Evolutionary conservation across 2,329 filamentous ascomycete species (phyloP), one percentile per base, ranked within the genome.

Genomic region (Ophiostoma quercus): DNA sequence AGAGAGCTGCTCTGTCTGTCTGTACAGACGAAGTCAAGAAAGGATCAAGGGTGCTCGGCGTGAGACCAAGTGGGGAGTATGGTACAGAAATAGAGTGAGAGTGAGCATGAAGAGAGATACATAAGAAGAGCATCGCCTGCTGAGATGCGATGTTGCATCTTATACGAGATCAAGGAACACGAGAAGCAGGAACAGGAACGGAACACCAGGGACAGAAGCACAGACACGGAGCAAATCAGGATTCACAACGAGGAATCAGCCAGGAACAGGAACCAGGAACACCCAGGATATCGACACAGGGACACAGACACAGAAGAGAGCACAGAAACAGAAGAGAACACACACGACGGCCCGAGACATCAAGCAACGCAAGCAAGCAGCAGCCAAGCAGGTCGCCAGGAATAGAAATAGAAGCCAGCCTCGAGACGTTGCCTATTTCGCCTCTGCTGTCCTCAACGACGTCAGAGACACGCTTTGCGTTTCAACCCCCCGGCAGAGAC

Each of bases 391-490:
- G n/a, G 29, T 57, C n/a, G 22, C 51, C 51, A 57, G 22, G 22
- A 57, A 57, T n/a, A 47, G 43, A 47, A 47, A 47, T 57, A 25
- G 51, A 11, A 22, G 12, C 22, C n/a, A 57, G 51, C 51, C 22
- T 25, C n/a, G 22, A 57, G 51, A 57, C 51, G 16, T 25, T 16
- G 1, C 51, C 51, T 57, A n/a, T 34, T 8, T 34, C 8, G 4
- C 8, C 34, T 34, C 3, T 47, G 43, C 68, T 34, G 68, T 66
- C 66, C 63, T 7, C 62, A 67, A 69, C 43, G 68, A 66, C 62
- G 68, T 69, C 63, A 67, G 62, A 60, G 67, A 57, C 12, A 43
- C n/a, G 32, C 62, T 47, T 57, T 66, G 63, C 22, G 62, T 69
- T 69, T 69, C 62, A 69, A 67, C 43, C n/a, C 67, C 29, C 29